Evolutionary conservation across 306 rosid species (phyloP).

Genomic region (Vachellia collinsii): DNA sequence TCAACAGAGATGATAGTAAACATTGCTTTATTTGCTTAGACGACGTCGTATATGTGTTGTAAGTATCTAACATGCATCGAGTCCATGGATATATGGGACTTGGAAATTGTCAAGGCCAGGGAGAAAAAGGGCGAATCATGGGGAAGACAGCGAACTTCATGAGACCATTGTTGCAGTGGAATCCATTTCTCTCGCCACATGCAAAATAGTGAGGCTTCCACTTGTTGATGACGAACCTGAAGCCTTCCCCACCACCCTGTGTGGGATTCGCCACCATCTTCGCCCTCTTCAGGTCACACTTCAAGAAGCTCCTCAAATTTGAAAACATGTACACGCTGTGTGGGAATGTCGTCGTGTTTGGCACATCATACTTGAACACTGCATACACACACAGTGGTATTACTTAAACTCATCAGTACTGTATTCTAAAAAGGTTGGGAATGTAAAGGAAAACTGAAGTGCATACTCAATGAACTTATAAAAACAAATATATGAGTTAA

Average conservation of each 20-base stretch:
- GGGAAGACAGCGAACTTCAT: constrained; percentile 75
- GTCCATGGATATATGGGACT: not conserved
- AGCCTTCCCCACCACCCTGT: constrained; percentile 66
- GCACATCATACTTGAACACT: constrained; percentile 81
- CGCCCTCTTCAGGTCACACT: constrained; percentile 57
- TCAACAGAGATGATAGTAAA: too few species aligned
- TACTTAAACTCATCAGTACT: too few species aligned
- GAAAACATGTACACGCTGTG: constrained; percentile 69
- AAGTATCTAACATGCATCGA: too few species aligned
- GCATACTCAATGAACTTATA: too few species aligned
- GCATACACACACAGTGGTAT: not conserved
- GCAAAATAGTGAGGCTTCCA: constrained; percentile 70
- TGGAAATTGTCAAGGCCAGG: constrained; percentile 30
- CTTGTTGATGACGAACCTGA: constrained; percentile 51
- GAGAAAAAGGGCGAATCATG: constrained; percentile 40
- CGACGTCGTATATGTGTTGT: too few species aligned
- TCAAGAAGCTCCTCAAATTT: constrained; percentile 45
- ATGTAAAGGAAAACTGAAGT: too few species aligned
- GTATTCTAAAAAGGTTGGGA: too few species aligned
- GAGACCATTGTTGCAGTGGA: constrained; percentile 63
- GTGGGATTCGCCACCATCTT: constrained; percentile 43
- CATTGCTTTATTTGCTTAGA: constrained; percentile 25
- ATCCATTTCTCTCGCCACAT: constrained; percentile 60
- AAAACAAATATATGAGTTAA: too few species aligned
- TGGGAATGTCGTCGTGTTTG: constrained; percentile 46